Conservation (phyloP, 495 filamentous ascomycete species). For the Clohesyomyces aquaticus region DNA sequence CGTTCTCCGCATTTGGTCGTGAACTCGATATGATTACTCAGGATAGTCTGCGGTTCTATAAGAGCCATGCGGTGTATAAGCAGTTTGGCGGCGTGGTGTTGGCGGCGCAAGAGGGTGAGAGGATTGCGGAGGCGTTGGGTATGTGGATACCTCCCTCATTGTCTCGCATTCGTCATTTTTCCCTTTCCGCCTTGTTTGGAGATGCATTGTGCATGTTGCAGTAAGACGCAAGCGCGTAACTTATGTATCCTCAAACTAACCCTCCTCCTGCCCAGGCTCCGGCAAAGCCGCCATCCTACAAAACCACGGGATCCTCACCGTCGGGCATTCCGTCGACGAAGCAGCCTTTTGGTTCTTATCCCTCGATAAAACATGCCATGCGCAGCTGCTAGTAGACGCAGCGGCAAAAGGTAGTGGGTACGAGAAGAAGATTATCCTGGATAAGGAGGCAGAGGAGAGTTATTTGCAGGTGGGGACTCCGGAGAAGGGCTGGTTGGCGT, state of each 20-base stretch:
- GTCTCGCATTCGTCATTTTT: not conserved
- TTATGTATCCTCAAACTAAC: not conserved
- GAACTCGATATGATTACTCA: conserved; percentile 69
- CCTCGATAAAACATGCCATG: conserved; percentile 67
- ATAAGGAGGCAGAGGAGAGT: conserved; percentile 29
- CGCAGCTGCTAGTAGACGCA: conserved; percentile 63
- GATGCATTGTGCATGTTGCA: too few species aligned
- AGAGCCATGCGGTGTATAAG: conserved; percentile 54
- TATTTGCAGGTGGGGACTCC: conserved; percentile 37
- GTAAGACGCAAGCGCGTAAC: too few species aligned
- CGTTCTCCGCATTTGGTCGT: conserved; percentile 57
- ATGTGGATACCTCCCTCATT: conserved; percentile 25
- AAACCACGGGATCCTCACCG: conserved; percentile 70
- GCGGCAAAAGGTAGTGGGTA: conserved; percentile 20
- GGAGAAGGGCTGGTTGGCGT: conserved; percentile 49
- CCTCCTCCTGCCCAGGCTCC: not conserved
- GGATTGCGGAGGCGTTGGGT: conserved; percentile 64
- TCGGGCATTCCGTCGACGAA: conserved; percentile 66
- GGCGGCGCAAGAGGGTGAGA: conserved; percentile 62
- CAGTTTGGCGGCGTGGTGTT: conserved; percentile 62
- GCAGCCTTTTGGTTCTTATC: conserved; percentile 70
- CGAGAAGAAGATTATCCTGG: conserved; percentile 28
- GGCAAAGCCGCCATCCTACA: conserved; percentile 69
- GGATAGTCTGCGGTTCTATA: conserved; percentile 70
- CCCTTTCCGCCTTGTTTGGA: too few species aligned